Percentiles rank a stretch among this genome's conserved stretches.
Evolutionary conservation across 176 grass and related monocot species (phyloP).

Genomic region (Guadua angustifolia): DNA sequence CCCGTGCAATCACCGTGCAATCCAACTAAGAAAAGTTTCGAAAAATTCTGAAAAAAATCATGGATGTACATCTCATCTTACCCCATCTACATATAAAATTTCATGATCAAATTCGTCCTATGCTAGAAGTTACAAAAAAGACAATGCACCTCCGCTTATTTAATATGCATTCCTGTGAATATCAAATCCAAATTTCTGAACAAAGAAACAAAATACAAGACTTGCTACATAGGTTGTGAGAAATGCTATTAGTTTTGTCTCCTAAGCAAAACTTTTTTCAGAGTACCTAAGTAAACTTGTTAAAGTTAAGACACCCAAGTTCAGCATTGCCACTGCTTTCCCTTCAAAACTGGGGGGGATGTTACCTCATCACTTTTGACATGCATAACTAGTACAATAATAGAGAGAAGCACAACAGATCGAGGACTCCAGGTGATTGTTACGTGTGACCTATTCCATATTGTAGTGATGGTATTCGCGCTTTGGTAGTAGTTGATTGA

Average conservation of each 20-base stretch:
- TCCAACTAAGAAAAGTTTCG: too few species aligned
- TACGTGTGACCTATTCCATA: conserved; percentile 26
- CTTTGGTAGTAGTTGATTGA: conserved; percentile 3
- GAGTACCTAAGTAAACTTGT: neutral
- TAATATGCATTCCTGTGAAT: neutral
- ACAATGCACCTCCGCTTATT: neutral
- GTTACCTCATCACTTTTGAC: neutral
- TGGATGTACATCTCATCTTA: too few species aligned
- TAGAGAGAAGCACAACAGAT: neutral
- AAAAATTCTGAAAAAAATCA: too few species aligned
- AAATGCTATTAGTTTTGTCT: neutral
- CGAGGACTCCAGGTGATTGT: conserved; percentile 20
- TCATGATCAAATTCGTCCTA: too few species aligned
- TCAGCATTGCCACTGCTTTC: neutral
- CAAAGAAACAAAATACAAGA: neutral
- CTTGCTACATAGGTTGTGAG: neutral
- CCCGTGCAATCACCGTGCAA: too few species aligned
- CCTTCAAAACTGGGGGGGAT: too few species aligned
- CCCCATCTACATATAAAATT: too few species aligned
- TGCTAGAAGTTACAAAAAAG: too few species aligned
- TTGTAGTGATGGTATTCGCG: neutral
- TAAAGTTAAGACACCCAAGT: neutral
- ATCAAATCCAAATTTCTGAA: neutral
- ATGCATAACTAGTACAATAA: neutral
- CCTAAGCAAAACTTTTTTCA: neutral